Evolutionary conservation across 164 flowering plant species (phyloP).

Genomic region (Stephania japonica): DNA sequence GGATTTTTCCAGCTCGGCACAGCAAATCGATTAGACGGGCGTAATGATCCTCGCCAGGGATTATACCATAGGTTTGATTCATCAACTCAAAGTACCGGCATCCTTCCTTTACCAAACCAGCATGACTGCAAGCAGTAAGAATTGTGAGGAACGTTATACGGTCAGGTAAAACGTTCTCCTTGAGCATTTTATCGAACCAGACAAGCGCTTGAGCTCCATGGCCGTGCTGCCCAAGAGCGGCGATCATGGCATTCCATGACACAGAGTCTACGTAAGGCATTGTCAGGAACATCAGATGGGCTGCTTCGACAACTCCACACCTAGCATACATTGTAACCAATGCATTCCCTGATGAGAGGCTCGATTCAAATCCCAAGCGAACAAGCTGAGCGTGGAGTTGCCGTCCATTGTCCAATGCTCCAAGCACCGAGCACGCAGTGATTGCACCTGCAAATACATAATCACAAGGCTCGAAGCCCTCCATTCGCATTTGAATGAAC

Average conservation of each 20-base stretch:
- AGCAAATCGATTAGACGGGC: conserved; percentile 70
- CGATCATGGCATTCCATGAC: conserved; percentile 68
- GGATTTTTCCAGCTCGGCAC: conserved; percentile 64
- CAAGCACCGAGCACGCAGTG: conserved; percentile 62
- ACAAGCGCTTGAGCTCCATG: conserved; percentile 51
- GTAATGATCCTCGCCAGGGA: conserved; percentile 75
- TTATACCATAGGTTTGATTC: conserved; percentile 39
- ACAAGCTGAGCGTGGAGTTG: conserved; percentile 70
- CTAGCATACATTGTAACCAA: conserved; percentile 75
- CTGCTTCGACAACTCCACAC: conserved; percentile 66
- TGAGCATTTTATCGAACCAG: conserved; percentile 56
- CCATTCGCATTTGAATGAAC: conserved; percentile 49
- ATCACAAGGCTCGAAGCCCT: conserved; percentile 63
- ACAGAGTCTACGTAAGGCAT: conserved; percentile 48
- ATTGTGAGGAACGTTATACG: conserved; percentile 66
- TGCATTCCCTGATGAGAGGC: conserved; percentile 75
- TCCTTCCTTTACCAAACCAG: conserved; percentile 66
- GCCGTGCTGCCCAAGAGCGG: conserved; percentile 77
- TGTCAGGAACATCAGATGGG: conserved; percentile 38
- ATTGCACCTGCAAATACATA: conserved; percentile 70
- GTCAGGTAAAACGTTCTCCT: conserved; percentile 53
- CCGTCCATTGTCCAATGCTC: conserved; percentile 60
- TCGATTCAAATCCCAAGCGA: conserved; percentile 46
- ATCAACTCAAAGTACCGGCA: conserved; percentile 51
- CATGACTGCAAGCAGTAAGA: conserved; percentile 77